Conservation (phyloP, 129 eudicot genomes). For the Solidago caesia region DNA sequence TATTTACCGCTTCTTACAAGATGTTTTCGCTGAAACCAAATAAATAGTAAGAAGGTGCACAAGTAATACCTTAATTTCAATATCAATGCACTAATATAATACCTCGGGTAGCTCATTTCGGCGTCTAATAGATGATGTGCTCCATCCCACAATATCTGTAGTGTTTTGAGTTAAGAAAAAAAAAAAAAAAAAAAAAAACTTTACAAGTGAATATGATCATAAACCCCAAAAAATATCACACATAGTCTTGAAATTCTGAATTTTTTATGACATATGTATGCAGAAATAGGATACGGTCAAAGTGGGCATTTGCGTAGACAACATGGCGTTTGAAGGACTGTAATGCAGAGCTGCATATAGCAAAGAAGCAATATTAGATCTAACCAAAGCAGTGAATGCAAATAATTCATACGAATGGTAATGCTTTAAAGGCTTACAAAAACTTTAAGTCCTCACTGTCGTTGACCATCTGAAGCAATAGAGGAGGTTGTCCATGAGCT, state of each 20-base stretch:
- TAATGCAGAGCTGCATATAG: constrained; percentile 69
- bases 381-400: background rate
- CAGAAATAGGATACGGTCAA: constrained; percentile 75
- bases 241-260: background rate
- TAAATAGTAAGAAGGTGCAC: constrained; percentile 15
- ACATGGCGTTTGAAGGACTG: constrained; percentile 79
- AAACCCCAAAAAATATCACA: background rate
- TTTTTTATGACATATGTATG: background rate
- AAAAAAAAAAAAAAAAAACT: constrained; percentile 21
- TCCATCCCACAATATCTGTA: constrained; percentile 92
- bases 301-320: constrained; percentile 83
- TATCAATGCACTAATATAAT: background rate
- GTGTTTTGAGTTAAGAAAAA: constrained; percentile 33
- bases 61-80: background rate
- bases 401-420: background rate
- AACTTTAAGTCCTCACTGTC: constrained; percentile 70
- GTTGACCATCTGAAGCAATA: constrained; percentile 72
- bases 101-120: constrained; percentile 80
- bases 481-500: constrained; percentile 71
- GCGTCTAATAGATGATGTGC: constrained; percentile 78
- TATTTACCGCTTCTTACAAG: constrained; percentile 55
- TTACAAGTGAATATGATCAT: constrained; percentile 6
- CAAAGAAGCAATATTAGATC: constrained; percentile 4
- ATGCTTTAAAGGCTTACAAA: constrained; percentile 47
- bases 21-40: constrained; percentile 53